These are phyloP conservation scores for Coccomyxa sp. DNA, from an alignment of 139 green algal genomes.

Conservation along the genomic window DNA sequence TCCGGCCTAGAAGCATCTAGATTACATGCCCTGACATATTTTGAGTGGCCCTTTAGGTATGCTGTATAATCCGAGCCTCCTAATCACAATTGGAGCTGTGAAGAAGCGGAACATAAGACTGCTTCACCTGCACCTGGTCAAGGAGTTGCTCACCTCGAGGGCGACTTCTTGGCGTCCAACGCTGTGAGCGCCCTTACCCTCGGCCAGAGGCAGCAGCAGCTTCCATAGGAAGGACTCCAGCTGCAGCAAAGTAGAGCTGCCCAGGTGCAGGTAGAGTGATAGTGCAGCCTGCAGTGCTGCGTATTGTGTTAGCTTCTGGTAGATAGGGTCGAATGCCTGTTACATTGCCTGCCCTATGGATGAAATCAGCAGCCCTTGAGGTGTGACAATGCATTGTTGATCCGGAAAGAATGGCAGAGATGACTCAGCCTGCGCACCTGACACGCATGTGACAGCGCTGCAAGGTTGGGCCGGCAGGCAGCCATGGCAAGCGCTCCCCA, in stretches of 20 bases:
- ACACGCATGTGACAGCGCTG: slow-evolving; percentile 46
- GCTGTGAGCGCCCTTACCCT: slow-evolving; percentile 43
- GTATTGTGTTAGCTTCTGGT: too few species aligned
- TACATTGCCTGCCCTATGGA: too few species aligned
- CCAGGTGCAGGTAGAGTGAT: slow-evolving; percentile 73
- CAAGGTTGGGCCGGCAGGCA: slow-evolving; percentile 20
- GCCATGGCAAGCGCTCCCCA: slow-evolving; percentile 50
- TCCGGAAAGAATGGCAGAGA: neutral
- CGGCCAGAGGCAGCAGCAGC: slow-evolving; percentile 80
- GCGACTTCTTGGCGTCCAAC: slow-evolving; percentile 77
- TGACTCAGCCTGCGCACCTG: slow-evolving; percentile 16
- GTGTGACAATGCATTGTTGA: too few species aligned
- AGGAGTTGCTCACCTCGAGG: slow-evolving; percentile 73
- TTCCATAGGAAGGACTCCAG: slow-evolving; percentile 75
- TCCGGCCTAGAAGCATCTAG: too few species aligned
- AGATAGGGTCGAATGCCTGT: too few species aligned
- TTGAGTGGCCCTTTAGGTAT: too few species aligned
- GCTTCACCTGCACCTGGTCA: too few species aligned
- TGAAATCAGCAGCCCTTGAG: too few species aligned
- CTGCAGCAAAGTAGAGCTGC: slow-evolving; percentile 70
- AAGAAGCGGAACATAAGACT: too few species aligned
- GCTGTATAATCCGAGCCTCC: too few species aligned
- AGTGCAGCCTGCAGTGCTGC: slow-evolving; percentile 42
- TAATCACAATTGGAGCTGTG: too few species aligned
- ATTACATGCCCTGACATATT: too few species aligned